Conservation (phyloP, 495 filamentous ascomycete genomes). For the Annulohypoxylon moriforme region DNA sequence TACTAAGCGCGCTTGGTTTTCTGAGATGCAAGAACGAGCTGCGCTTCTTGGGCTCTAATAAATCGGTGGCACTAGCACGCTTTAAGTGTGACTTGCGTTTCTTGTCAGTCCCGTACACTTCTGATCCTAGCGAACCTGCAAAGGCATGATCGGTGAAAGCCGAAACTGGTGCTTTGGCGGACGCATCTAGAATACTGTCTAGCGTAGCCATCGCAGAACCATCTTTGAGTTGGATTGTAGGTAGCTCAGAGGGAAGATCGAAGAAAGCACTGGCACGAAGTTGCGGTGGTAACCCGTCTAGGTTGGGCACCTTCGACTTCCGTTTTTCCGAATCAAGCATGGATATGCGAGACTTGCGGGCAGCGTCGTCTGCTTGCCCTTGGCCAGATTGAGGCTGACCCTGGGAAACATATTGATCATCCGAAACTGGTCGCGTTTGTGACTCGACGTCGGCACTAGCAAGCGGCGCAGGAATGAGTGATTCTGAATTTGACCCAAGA, state of each 20-base stretch:
- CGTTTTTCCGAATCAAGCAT: constrained; percentile 51
- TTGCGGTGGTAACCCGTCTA: constrained; percentile 78
- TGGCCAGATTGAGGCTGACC: not conserved
- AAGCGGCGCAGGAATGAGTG: constrained; percentile 4
- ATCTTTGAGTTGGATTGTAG: constrained; percentile 73
- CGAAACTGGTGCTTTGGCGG: constrained; percentile 87
- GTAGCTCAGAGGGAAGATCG: constrained; percentile 70
- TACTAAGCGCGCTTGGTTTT: constrained; percentile 46
- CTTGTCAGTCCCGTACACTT: constrained; percentile 69
- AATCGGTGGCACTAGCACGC: constrained; percentile 34
- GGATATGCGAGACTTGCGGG: constrained; percentile 38
- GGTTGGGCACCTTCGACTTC: constrained; percentile 54
- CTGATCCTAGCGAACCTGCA: constrained; percentile 74
- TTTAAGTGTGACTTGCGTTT: constrained; percentile 54
- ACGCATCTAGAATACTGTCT: constrained; percentile 95
- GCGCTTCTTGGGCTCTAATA: constrained; percentile 50
- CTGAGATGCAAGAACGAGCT: constrained; percentile 53
- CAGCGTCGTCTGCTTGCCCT: constrained; percentile 22
- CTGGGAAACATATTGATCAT: constrained; percentile 13
- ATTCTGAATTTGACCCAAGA: constrained; percentile 36
- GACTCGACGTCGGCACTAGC: not conserved
- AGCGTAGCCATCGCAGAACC: constrained; percentile 88
- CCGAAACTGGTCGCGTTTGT: constrained; percentile 7
- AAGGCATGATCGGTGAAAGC: constrained; percentile 95
- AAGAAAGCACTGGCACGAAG: constrained; percentile 93